Base-by-base conservation (phyloP, 371 early-diverging fungal genomes). In the Mucor racemosus region DNA sequence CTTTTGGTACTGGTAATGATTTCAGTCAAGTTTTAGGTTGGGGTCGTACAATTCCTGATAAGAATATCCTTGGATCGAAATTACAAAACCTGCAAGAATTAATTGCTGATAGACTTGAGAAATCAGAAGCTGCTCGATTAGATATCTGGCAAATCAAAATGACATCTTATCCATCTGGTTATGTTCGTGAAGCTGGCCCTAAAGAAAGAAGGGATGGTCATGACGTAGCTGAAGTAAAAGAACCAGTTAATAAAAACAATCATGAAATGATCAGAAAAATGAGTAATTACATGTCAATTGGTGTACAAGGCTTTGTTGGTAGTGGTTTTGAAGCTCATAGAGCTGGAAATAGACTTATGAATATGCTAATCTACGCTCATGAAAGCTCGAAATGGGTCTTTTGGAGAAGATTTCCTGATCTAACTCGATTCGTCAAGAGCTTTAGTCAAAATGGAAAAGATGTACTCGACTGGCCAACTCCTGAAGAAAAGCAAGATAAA, bases 1-100 rank as follows among this genome's bases (percentile, higher is more conserved):
- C 89, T 2, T 89, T 89, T 64, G 89, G 89, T 54, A 89, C 89
- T 3, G 89, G 89, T 41, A 89, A 89, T 67, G 89, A 89, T 65
- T 84, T 89, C 59, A 78, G 84, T 41, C 87, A 89, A 54, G 88
- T 86, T 14, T 69, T 89, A 7, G 89, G 89, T 13, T 89, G 89
- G 89, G 89, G 88, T 4, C 86, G 89, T 39, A 86, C 87, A n/a
- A 76, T 85, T 10, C 67, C 67, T 26, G 70, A 83, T 0, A 78
- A 78, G 33, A 80, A 84, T 33, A 77, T 82, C 0, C 74, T 84
- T 10, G 88, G 86, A 19, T 72, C 68, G 15, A 76, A 79, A 64
- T 66, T 87, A 54, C 35, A 67, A 11, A 64, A 76, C 39, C 70
- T 89, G 15, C 85, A 82, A 61, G 67, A 73, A 39, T 59, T 84